phyloP scores from a whole-genome alignment of 805 yeast genomes.

The Metschnikowia kofuensis region DNA sequence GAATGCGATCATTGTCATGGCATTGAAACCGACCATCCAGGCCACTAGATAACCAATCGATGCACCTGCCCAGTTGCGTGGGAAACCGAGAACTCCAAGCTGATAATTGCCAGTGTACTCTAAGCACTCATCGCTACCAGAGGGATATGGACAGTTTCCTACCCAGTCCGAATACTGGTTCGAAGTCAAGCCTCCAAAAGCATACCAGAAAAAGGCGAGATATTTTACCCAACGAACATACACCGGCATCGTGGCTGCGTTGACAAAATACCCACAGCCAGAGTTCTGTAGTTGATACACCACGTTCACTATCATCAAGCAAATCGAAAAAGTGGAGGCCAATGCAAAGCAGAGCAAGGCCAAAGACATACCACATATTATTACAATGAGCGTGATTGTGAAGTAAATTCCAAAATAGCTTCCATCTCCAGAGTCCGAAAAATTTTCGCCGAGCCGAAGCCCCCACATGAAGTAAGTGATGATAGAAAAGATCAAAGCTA shows the following conservation, averaged over 20 bases:
- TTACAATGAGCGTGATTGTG: slow-evolving; percentile 53
- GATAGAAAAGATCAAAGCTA: slow-evolving; percentile 55
- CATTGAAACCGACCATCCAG: slow-evolving; percentile 55
- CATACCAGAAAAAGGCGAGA: slow-evolving; percentile 74
- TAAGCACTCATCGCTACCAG: slow-evolving; percentile 21
- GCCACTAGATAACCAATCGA: slow-evolving; percentile 61
- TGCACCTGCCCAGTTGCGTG: slow-evolving; percentile 58
- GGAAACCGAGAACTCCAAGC: slow-evolving; percentile 56
- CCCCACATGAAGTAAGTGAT: slow-evolving; percentile 81
- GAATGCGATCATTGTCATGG: slow-evolving; percentile 47
- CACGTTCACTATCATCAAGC: slow-evolving; percentile 59
- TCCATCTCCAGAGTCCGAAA: slow-evolving; percentile 12
- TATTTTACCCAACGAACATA: slow-evolving; percentile 85
- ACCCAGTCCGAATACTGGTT: slow-evolving; percentile 61
- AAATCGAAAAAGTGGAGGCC: slow-evolving; percentile 58
- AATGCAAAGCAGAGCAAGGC: slow-evolving; percentile 55
- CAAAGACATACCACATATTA: slow-evolving; percentile 52
- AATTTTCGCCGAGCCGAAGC: slow-evolving; percentile 34
- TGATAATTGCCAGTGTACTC: slow-evolving; percentile 57
- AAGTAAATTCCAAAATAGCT: slow-evolving; percentile 58
- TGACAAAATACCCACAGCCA: slow-evolving; percentile 80
- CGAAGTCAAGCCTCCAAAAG: slow-evolving; percentile 64
- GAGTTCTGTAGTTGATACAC: slow-evolving; percentile 70
- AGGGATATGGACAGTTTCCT: slow-evolving; percentile 58
- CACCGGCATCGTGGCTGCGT: slow-evolving; percentile 71